Evolutionary conservation across 2,329 filamentous ascomycete genomes (phyloP), one percentile per base, ranked within the genome.

Genomic region (Penicillium fuscoglaucum): DNA sequence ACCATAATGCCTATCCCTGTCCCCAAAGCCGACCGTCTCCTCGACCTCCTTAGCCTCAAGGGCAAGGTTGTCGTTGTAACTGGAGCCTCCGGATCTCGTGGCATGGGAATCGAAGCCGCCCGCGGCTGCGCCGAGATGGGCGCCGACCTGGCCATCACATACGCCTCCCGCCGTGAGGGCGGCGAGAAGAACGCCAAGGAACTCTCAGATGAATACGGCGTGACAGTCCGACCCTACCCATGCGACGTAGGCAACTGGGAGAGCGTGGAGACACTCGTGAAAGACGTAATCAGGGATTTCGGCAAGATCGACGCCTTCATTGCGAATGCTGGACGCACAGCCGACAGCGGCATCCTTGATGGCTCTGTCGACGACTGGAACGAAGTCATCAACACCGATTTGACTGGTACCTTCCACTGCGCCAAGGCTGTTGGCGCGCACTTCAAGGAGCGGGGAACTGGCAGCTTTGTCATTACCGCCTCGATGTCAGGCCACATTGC

Each of bases 361-460:
- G 86, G 85, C 71, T 83, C 85, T 26, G 85, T 89, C 24, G 82
- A 88, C 70, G 89, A 91, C 71, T 86, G 86, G 72, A 86, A 92
- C 72, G 84, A 87, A 74, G 90, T 96, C 80, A 83, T 96, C 75
- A 84, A 89, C 68, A 88, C 93, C 70, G 96, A 97, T 76, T 82
- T 96, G 66, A 95, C 87, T n/a, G 93, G 92, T 13, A 87, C 84
- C 29, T 90, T 91, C 77, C 86, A 93, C 83, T 96, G 91, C 62
- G 91, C 91, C 28, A 90, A 93, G 79, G 91, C 91, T 21, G 90
- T 91, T n/a, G 93, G 92, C 35, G 83, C 87, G 55, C 89, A 95
- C 77, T 88, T 88, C 82, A 86, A 86, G 76, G 78, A 87, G 76
- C 82, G 83, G 61, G 84, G 84, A 66, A 86, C 79, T 12, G 87